Conservation (phyloP, 78 protist genomes). For the Capsaspora owczarzaki region DNA sequence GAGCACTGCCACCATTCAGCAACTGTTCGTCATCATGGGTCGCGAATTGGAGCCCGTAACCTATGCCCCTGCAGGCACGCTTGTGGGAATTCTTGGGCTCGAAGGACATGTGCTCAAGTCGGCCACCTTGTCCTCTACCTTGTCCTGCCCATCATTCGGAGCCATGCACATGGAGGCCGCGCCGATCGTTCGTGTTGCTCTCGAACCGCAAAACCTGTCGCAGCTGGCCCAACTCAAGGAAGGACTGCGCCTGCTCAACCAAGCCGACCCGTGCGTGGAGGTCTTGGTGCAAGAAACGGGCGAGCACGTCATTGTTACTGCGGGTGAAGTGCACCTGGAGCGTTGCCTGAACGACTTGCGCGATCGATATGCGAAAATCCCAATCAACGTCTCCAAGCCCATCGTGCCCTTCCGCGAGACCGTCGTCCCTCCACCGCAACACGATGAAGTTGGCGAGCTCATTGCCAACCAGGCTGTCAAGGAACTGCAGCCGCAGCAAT, state of each 20-base stretch:
- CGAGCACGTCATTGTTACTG: constrained; percentile 75
- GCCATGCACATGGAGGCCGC: not conserved
- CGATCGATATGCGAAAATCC: constrained; percentile 64
- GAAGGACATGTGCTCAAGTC: constrained; percentile 53
- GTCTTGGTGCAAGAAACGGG: constrained; percentile 71
- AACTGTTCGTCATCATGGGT: constrained; percentile 84
- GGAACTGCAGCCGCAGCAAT: too few species aligned
- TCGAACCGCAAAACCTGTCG: constrained; percentile 56
- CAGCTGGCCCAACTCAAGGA: constrained; percentile 47
- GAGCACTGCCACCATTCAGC: constrained; percentile 39
- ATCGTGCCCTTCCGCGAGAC: constrained; percentile 88
- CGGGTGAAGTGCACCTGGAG: constrained; percentile 91
- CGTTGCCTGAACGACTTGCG: constrained; percentile 63
- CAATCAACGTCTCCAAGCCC: constrained; percentile 67
- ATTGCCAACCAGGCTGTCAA: too few species aligned
- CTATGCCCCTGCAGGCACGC: constrained; percentile 55
- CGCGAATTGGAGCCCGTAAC: constrained; percentile 54
- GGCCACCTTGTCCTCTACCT: constrained; percentile 61
- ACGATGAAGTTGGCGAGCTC: not conserved
- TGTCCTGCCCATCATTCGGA: constrained; percentile 5
- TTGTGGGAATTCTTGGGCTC: constrained; percentile 88
- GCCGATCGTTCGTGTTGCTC: constrained; percentile 84
- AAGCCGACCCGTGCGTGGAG: constrained; percentile 83
- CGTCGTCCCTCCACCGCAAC: constrained; percentile 18
- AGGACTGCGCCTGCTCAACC: constrained; percentile 81